A percentile compares a stretch with the other conserved stretches of the same genome.
Conservation (phyloP, 345 rosid genomes). For the Bruguiera parviflora region DNA sequence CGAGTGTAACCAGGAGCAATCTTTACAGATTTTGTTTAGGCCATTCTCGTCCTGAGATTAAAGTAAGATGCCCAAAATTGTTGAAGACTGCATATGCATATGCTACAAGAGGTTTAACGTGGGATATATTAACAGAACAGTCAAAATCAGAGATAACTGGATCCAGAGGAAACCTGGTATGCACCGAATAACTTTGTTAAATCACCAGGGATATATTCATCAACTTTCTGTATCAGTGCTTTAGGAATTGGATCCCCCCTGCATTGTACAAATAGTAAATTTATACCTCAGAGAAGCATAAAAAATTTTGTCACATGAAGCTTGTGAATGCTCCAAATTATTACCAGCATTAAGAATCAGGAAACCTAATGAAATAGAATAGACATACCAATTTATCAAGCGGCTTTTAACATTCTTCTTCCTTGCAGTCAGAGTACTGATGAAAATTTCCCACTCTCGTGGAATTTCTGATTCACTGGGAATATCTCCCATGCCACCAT, state of each 20-base stretch:
- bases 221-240: conserved; percentile 54
- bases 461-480: conserved; percentile 40
- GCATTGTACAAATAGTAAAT: conserved; percentile 17
- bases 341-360: background rate
- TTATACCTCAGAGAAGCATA: conserved; percentile 16
- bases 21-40: conserved; percentile 35
- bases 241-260: conserved; percentile 90
- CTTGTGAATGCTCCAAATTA: background rate
- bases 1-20: conserved; percentile 81
- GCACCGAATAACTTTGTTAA: conserved; percentile 42
- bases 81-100: background rate
- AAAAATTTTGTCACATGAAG: background rate
- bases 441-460: conserved; percentile 64
- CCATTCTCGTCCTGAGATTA: conserved; percentile 46
- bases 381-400: conserved; percentile 58
- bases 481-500: conserved; percentile 27
- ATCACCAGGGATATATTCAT: conserved; percentile 76
- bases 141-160: conserved; percentile 1
- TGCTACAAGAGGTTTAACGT: background rate
- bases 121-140: background rate
- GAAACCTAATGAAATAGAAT: background rate
- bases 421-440: conserved; percentile 44
- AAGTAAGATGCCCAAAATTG: conserved; percentile 12
- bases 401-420: conserved; percentile 51
- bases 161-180: conserved; percentile 48